Percentiles rank a stretch among this genome's conserved stretches.
Conservation (phyloP, 352 stramenopile species). For the Phytophthora crassamura region DNA sequence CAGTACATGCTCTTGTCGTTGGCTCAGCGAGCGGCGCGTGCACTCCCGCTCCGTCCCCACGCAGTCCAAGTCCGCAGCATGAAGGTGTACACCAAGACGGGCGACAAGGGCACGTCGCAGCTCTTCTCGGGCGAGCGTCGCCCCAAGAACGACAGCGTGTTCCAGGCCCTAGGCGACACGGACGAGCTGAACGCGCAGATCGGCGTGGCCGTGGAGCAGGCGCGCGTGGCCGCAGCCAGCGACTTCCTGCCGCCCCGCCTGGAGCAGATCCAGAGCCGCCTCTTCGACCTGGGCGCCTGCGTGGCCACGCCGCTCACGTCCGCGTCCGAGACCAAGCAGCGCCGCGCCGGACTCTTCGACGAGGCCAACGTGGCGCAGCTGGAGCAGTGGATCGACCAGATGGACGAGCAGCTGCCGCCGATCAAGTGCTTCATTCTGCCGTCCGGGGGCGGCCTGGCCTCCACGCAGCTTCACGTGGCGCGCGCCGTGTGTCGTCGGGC, state of each 20-base stretch:
- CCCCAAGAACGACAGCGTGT: slow-evolving; percentile 87
- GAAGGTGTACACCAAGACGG: slow-evolving; percentile 94
- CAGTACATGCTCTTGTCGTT: slow-evolving; percentile 4
- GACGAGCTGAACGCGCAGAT: slow-evolving; percentile 92
- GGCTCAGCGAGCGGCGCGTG: background rate
- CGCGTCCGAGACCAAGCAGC: slow-evolving; percentile 70
- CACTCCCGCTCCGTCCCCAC: background rate
- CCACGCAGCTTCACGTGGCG: slow-evolving; percentile 89
- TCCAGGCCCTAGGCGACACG: slow-evolving; percentile 91
- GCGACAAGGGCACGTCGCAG: slow-evolving; percentile 93
- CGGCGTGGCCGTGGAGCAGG: slow-evolving; percentile 67
- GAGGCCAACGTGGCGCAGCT: slow-evolving; percentile 70
- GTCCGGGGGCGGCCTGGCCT: slow-evolving; percentile 72
- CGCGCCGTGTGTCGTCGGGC: slow-evolving; percentile 86
- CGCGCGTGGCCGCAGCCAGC: slow-evolving; percentile 39
- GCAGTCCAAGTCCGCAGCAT: slow-evolving; percentile 40
- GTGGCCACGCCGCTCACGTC: slow-evolving; percentile 85
- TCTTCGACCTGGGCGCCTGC: slow-evolving; percentile 92
- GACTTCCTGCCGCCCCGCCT: slow-evolving; percentile 66
- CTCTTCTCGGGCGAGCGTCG: slow-evolving; percentile 92
- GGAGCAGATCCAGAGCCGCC: slow-evolving; percentile 88
- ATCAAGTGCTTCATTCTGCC: slow-evolving; percentile 91
- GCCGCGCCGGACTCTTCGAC: slow-evolving; percentile 63
- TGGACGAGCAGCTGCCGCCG: slow-evolving; percentile 83
- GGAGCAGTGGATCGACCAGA: slow-evolving; percentile 90